A percentile compares a stretch with the other conserved stretches of the same genome.
phyloP scores from a whole-genome alignment of 768 basidiomycete genomes.

The Phanerochaete sordida region DNA sequence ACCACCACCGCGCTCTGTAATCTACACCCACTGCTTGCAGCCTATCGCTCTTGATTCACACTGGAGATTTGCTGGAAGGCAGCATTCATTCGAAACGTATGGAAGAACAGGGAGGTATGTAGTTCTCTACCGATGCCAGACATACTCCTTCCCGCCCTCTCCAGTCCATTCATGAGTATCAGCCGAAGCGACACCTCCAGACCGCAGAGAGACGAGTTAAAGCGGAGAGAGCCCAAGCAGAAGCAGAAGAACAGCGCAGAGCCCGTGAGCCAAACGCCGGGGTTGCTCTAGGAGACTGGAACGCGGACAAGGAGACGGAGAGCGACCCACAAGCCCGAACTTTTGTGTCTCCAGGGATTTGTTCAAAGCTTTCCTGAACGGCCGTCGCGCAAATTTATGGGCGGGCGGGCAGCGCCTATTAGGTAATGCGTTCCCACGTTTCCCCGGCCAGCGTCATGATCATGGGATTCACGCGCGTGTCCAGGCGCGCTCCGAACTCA shows the following conservation, averaged over 20 bases:
- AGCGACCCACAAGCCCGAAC: slow-evolving; percentile 82
- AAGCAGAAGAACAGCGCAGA: slow-evolving; percentile 28
- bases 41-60: neutral
- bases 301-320: slow-evolving; percentile 91
- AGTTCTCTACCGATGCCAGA: slow-evolving; percentile 29
- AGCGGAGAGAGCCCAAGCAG: slow-evolving; percentile 31
- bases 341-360: slow-evolving; percentile 83
- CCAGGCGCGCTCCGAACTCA: neutral
- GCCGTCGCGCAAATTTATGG: slow-evolving; percentile 20
- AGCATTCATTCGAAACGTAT: slow-evolving; percentile 1
- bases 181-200: slow-evolving; percentile 70
- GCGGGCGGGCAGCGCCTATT: slow-evolving; percentile 28
- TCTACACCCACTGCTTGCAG: no score
- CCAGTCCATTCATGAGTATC: slow-evolving; percentile 60
- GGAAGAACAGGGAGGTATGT: slow-evolving; percentile 24
- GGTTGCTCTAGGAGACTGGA: slow-evolving; percentile 80
- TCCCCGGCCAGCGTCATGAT: neutral
- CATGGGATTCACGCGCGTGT: neutral
- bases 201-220: slow-evolving; percentile 40
- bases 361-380: slow-evolving; percentile 43
- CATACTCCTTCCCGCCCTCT: slow-evolving; percentile 34
- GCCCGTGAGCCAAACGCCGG: slow-evolving; percentile 31
- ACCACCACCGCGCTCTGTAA: neutral
- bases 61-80: neutral
- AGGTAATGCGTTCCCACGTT: slow-evolving; percentile 42